Evolutionary conservation across 768 basidiomycete genomes (phyloP).

Genomic region (Amanita fuliginea): DNA sequence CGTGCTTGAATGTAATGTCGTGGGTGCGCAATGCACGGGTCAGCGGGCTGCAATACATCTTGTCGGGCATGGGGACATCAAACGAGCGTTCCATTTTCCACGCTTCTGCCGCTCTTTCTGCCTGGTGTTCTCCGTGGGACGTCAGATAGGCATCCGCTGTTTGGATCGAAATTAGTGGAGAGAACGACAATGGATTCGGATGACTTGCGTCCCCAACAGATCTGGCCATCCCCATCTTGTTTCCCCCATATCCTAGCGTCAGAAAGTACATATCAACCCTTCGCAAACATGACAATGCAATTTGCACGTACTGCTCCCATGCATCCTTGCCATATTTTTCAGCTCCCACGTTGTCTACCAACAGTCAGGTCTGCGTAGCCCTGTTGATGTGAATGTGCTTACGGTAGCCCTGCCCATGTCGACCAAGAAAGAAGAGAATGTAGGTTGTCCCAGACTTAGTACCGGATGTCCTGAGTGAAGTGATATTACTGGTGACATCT

Average conservation of each 20-base stretch:
- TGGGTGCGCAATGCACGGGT: conserved; percentile 53
- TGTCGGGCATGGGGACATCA: conserved; percentile 40
- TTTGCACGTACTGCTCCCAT: conserved; percentile 47
- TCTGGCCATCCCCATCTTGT: conserved; percentile 49
- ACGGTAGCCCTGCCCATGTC: conserved; percentile 74
- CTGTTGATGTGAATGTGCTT: conserved; percentile 16
- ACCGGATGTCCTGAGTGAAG: conserved; percentile 31
- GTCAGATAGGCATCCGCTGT: conserved; percentile 62
- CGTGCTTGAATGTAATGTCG: conserved; percentile 36
- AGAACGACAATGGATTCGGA: too few relatives aligned
- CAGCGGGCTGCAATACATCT: conserved; percentile 52
- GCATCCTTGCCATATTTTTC: conserved; percentile 43
- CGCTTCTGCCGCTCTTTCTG: conserved; percentile 25
- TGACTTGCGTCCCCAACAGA: conserved; percentile 64
- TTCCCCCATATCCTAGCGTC: conserved; percentile 46
- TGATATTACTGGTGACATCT: conserved; percentile 28
- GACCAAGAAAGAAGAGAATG: conserved; percentile 55
- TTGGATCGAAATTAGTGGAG: neutral
- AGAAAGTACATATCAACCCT: neutral
- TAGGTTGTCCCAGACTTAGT: conserved; percentile 29
- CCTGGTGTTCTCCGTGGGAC: conserved; percentile 43
- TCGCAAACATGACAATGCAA: neutral
- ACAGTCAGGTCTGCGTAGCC: neutral
- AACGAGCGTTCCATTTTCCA: conserved; percentile 38
- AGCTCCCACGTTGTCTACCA: conserved; percentile 55